Conservation (phyloP, 2,329 filamentous ascomycete genomes). For the Ophiostoma piceae region DNA sequence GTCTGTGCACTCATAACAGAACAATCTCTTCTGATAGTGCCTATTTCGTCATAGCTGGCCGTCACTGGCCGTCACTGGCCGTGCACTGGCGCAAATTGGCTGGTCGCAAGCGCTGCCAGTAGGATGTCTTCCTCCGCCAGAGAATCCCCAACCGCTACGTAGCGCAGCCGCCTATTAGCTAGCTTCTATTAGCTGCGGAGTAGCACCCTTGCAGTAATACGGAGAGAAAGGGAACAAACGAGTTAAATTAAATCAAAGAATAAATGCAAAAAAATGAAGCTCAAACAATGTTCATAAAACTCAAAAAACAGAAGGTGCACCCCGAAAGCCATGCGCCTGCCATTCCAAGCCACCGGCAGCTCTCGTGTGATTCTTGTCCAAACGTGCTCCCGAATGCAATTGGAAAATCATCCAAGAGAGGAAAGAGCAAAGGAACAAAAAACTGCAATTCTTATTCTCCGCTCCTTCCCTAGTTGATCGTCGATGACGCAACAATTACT, state of each 20-base stretch:
- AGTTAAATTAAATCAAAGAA: not conserved
- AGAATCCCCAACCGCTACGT: not conserved
- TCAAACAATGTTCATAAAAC: no score
- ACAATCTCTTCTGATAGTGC: no score
- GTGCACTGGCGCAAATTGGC: not conserved
- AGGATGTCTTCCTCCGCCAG: not conserved
- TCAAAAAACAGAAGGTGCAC: no score
- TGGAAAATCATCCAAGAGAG: no score
- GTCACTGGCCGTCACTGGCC: no score
- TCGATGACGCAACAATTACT: conserved; percentile 7
- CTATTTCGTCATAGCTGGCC: not conserved
- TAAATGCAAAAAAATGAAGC: not conserved
- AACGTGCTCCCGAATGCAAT: no score
- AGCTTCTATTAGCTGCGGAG: not conserved
- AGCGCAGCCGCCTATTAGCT: not conserved
- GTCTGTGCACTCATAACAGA: not conserved
- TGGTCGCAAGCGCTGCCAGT: not conserved
- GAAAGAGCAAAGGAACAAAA: no score
- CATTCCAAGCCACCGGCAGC: not conserved
- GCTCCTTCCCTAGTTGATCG: not conserved
- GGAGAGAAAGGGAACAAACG: not conserved
- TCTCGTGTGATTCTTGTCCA: no score
- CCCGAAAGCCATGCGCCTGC: not conserved
- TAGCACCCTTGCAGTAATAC: not conserved
- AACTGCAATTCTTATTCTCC: not conserved